A percentile compares a stretch with the other conserved stretches of the same genome.
Evolutionary conservation across 2,329 filamentous ascomycete species (phyloP).

Genomic region (Aspergillus jensenii): DNA sequence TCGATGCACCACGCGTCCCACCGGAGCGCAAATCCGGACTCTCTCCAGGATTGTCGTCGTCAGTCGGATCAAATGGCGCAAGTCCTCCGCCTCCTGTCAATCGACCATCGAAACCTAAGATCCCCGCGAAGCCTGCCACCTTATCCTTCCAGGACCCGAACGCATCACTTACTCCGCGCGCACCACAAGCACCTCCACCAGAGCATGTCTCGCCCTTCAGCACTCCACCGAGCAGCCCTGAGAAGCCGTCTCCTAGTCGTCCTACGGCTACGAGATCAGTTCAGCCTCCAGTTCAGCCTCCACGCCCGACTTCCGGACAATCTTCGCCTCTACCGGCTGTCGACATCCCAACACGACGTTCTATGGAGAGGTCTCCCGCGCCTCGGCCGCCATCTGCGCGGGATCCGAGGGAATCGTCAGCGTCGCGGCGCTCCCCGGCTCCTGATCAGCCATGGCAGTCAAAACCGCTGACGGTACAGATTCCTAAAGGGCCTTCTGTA

Average conservation of each 20-base stretch:
- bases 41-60: slow-evolving; percentile 20
- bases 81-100: slow-evolving; percentile 67
- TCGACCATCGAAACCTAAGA: slow-evolving; percentile 74
- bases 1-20: slow-evolving; percentile 24
- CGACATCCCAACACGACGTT: slow-evolving; percentile 27
- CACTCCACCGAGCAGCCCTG: slow-evolving; percentile 76
- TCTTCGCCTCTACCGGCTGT: slow-evolving; percentile 22
- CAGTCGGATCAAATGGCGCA: slow-evolving; percentile 13
- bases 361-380: slow-evolving; percentile 28
- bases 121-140: slow-evolving; percentile 50
- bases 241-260: slow-evolving; percentile 50
- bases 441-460: slow-evolving; percentile 28
- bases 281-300: slow-evolving; percentile 15
- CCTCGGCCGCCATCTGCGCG: slow-evolving; percentile 17
- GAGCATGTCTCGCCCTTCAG: slow-evolving; percentile 73
- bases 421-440: slow-evolving; percentile 26
- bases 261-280: slow-evolving; percentile 13
- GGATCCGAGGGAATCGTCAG: slow-evolving; percentile 32
- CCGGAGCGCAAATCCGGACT: slow-evolving; percentile 16
- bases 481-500: slow-evolving; percentile 25
- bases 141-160: slow-evolving; percentile 30
- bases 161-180: slow-evolving; percentile 27
- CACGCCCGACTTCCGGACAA: slow-evolving; percentile 20
- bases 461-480: slow-evolving; percentile 35
- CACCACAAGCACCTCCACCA: slow-evolving; percentile 34